phyloP scores from a whole-genome alignment of 139 green algal genomes.

The Penium margaritaceum region DNA sequence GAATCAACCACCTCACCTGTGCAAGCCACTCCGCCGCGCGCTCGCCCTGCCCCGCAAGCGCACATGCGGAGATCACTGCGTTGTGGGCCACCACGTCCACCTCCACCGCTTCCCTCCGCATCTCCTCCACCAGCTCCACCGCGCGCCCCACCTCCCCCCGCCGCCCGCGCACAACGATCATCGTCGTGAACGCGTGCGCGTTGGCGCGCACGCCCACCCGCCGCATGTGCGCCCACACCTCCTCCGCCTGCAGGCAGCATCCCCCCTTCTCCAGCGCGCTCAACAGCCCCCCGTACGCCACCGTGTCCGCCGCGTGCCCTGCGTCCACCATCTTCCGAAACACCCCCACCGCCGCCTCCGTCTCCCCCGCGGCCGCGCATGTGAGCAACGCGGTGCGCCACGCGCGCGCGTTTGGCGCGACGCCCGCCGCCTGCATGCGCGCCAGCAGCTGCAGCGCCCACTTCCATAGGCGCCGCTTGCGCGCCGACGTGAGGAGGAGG shows the following conservation, averaged over 20 bases:
- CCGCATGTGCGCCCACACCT: conserved; percentile 30
- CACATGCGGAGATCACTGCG: conserved; percentile 22
- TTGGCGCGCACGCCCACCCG: conserved; percentile 6
- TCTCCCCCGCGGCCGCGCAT: conserved; percentile 12
- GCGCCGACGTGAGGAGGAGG: conserved; percentile 5
- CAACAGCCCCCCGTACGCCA: conserved; percentile 29
- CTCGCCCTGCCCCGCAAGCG: conserved; percentile 9
- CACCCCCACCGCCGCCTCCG: conserved; percentile 1
- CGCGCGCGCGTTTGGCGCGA: conserved; percentile 12
- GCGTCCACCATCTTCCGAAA: conserved; percentile 18
- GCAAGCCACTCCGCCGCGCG: conserved; percentile 16
- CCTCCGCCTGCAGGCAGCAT: conserved; percentile 1
- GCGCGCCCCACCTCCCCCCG: conserved; percentile 20
- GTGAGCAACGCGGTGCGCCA: conserved; percentile 25
- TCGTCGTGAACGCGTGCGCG: conserved; percentile 25
- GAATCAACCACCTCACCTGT: no score
- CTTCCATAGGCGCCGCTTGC: conserved; percentile 28
- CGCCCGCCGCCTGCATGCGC: conserved; percentile 13
- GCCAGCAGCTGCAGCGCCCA: conserved; percentile 26
- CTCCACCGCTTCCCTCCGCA: neutral
- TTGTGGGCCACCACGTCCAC: conserved; percentile 27
- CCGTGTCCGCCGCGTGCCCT: neutral
- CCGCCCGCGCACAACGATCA: conserved; percentile 16
- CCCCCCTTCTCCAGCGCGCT: conserved; percentile 33
- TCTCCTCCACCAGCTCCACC: conserved; percentile 22